Base-by-base conservation (phyloP, 371 early-diverging fungal genomes). In the Gilbertella persicaria region DNA sequence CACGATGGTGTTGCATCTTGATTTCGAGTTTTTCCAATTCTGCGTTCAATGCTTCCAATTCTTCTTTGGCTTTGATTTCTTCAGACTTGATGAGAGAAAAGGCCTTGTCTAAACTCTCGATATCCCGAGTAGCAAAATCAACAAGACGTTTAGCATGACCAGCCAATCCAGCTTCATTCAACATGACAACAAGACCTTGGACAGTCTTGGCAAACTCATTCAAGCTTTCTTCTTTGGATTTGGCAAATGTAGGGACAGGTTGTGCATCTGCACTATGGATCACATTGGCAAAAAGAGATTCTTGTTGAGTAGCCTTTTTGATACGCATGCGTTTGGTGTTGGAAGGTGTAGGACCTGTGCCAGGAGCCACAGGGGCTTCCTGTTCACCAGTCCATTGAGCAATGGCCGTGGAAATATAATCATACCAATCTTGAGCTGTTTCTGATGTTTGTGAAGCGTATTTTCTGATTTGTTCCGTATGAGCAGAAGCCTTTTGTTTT, bases 91-190 rank as follows among this genome's bases (percentile, higher is more conserved):
- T 53, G 14, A 53, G 30, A 8, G 52, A 49, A 40, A 67, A 64
- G 10, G 62, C 63, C 10, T 56, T 56, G 12, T 66, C 52, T 2
- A 77, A 49, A 10, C 39, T 44, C 16, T 68, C 56, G 5, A 77
- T 25, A 46, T 77, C 73, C 17, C 63, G 55, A 2, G 62, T 37
- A 20, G 74, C 70, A 24, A 67, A 63, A 59, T 69, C 74, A 5
- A 66, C 66, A 13, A 77, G 50, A 13, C 67, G 54, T 44, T 69
- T 68, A 1, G 71, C 71, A 44, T 77, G 71, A 5, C 73, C 78
- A 2, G 67, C 56, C 48, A 77, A 62, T 17, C 71, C 78, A 16
- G 66, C 64, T 16, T 73, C 62, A 30, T 77, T 77, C 55, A 77
- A 55, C 53, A 69, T 56, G 7, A 17, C 25, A 16, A 70, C 66